A percentile compares a stretch with the other conserved stretches of the same genome.
phyloP scores from a whole-genome alignment of 2,329 filamentous ascomycete species.

The Fonsecaea erecta region DNA sequence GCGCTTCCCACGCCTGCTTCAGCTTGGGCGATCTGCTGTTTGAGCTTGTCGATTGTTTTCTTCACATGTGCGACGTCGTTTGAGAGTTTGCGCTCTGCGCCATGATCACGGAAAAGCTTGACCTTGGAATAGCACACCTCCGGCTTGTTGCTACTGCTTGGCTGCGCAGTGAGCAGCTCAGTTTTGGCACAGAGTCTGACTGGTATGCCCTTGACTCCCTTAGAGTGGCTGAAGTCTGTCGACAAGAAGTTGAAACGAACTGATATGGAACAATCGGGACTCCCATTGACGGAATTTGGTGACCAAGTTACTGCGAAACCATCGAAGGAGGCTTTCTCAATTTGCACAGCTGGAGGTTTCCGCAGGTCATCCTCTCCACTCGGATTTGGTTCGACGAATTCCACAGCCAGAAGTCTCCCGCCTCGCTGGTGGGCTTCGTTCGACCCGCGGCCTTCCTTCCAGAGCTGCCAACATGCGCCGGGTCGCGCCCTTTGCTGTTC shows the following conservation, averaged over 20 bases:
- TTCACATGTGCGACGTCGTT: conserved; percentile 95
- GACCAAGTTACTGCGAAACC: conserved; percentile 93
- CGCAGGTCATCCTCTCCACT: conserved; percentile 61
- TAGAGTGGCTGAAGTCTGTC: conserved; percentile 98
- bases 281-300: conserved; percentile 66
- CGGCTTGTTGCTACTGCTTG: conserved; percentile 44
- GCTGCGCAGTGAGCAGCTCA: conserved; percentile 63
- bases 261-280: conserved; percentile 79
- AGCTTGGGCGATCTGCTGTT: conserved; percentile 84
- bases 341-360: conserved; percentile 66
- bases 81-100: conserved; percentile 89
- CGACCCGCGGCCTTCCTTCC: conserved; percentile 95
- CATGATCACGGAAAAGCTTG: conserved; percentile 94
- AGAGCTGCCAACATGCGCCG: conserved; percentile 82
- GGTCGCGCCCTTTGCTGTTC: conserved; percentile 88
- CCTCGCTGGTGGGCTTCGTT: conserved; percentile 94
- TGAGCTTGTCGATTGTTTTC: conserved; percentile 94
- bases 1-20: conserved; percentile 65
- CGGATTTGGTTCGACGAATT: conserved; percentile 76
- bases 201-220: conserved; percentile 96
- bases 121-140: conserved; percentile 96
- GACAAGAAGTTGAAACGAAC: conserved; percentile 98
- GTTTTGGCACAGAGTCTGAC: conserved; percentile 93
- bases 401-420: conserved; percentile 89
- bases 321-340: conserved; percentile 83